A percentile compares a stretch with the other conserved stretches of the same genome.
Conservation (phyloP, 805 yeast genomes). For the Zygotorulaspora sp. region DNA sequence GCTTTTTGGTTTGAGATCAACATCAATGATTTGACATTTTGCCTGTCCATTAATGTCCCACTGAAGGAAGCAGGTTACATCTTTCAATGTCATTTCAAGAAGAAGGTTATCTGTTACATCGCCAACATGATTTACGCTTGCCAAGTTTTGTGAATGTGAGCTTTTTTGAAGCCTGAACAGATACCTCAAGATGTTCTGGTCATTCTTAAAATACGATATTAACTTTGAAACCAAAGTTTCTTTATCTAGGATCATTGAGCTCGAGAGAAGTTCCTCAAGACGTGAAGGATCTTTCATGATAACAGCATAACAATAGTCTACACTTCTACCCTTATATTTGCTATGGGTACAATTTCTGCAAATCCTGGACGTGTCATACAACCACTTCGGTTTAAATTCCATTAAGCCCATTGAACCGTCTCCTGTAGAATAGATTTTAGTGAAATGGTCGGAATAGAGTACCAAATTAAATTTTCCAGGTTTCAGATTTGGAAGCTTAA, state of each 20-base stretch:
- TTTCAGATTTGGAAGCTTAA: slow-evolving; percentile 23
- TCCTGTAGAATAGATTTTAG: slow-evolving; percentile 16
- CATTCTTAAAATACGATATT: slow-evolving; percentile 18
- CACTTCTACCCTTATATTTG: slow-evolving; percentile 17
- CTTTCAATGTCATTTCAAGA: slow-evolving; percentile 38
- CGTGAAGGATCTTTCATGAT: slow-evolving; percentile 13
- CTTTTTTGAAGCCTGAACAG: slow-evolving; percentile 25
- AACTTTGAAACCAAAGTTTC: slow-evolving; percentile 15
- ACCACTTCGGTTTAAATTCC: slow-evolving; percentile 36
- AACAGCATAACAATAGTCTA: slow-evolving; percentile 24
- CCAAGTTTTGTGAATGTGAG: slow-evolving; percentile 3
- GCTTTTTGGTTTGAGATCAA: slow-evolving; percentile 47
- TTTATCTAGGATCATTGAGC: slow-evolving; percentile 10
- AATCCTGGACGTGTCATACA: slow-evolving; percentile 15
- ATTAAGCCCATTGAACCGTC: slow-evolving; percentile 9
- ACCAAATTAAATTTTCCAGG: not conserved
- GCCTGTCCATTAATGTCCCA: slow-evolving; percentile 16
- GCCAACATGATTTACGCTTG: slow-evolving; percentile 3
- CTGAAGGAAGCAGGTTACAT: slow-evolving; percentile 35
- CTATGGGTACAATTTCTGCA: slow-evolving; percentile 35
- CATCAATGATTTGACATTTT: slow-evolving; percentile 41
- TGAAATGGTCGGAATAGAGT: slow-evolving; percentile 24
- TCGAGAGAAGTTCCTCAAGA: slow-evolving; percentile 11
- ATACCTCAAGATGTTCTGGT: slow-evolving; percentile 22
- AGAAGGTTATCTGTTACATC: slow-evolving; percentile 23